phyloP scores from a whole-genome alignment of 2,329 filamentous ascomycete species.

The Calonectria multiphialidica region DNA sequence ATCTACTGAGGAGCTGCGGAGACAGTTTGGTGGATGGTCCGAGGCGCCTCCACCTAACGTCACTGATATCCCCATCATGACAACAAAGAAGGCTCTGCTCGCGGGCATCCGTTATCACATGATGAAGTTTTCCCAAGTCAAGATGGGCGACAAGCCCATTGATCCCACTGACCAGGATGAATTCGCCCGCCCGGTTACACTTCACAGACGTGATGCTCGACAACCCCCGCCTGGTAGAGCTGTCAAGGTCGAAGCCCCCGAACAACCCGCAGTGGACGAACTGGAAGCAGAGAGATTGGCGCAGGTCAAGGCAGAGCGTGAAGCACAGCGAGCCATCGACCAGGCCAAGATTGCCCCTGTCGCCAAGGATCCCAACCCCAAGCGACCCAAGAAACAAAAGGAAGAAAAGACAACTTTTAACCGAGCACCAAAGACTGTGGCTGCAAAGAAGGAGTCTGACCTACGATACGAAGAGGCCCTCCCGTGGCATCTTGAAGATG shows the following conservation, averaged over 20 bases:
- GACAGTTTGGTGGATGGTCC: constrained; percentile 69
- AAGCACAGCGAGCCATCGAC: constrained; percentile 87
- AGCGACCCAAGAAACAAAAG: constrained; percentile 73
- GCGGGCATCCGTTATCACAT: constrained; percentile 89
- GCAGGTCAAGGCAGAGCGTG: constrained; percentile 81
- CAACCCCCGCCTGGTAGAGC: constrained; percentile 73
- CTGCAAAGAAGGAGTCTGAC: constrained; percentile 79
- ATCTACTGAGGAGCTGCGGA: constrained; percentile 57
- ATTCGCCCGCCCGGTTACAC: constrained; percentile 87
- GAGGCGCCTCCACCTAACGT: constrained; percentile 63
- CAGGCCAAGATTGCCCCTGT: constrained; percentile 94
- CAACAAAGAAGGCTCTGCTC: constrained; percentile 83
- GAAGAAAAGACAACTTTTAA: constrained; percentile 90
- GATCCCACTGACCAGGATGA: constrained; percentile 79
- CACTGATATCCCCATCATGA: constrained; percentile 75
- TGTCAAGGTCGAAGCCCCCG: constrained; percentile 69
- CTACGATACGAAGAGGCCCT: constrained; percentile 94
- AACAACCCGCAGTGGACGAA: constrained; percentile 61
- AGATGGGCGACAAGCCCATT: constrained; percentile 68
- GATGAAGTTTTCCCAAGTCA: constrained; percentile 79
- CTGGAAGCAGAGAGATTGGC: constrained; percentile 75
- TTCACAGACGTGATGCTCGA: constrained; percentile 90
- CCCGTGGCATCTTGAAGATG: constrained; percentile 97
- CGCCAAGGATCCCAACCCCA: constrained; percentile 66
- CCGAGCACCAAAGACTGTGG: constrained; percentile 82